These are phyloP conservation scores for Boletus coccyginus DNA, from an alignment of 768 basidiomycete species.

Conservation along the genomic window DNA sequence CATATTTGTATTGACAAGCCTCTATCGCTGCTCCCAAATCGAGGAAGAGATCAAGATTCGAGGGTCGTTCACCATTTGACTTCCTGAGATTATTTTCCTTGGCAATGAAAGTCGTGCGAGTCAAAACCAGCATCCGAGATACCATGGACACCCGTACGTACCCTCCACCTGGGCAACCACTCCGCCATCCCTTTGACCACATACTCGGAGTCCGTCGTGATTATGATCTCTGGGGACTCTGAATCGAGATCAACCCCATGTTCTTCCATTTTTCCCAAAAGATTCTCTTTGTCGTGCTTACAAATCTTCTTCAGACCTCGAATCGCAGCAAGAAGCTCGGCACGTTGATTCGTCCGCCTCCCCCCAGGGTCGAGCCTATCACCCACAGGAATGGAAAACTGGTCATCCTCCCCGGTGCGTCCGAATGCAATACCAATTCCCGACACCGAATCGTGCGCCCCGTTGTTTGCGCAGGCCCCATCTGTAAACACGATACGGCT, in stretches of 20 bases:
- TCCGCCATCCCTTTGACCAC: constrained; percentile 34
- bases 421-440: constrained; percentile 3
- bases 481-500: constrained; percentile 29
- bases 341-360: constrained; percentile 29
- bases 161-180: constrained; percentile 34
- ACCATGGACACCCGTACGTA: neutral
- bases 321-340: constrained; percentile 32
- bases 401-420: neutral
- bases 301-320: constrained; percentile 15
- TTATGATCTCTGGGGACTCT: constrained; percentile 5
- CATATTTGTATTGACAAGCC: neutral
- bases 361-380: constrained; percentile 19
- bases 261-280: neutral
- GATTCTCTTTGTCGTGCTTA: neutral
- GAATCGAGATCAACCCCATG: neutral
- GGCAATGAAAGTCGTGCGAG: neutral
- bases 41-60: neutral
- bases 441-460: constrained; percentile 13
- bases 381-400: constrained; percentile 21
- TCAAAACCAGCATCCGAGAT: neutral
- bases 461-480: constrained; percentile 34
- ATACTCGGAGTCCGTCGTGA: constrained; percentile 35
- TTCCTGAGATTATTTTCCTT: neutral
- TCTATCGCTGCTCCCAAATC: neutral
- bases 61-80: neutral